Evolutionary conservation across 2,329 filamentous ascomycete species (phyloP).

Genomic region (Neoascochyta sp.): DNA sequence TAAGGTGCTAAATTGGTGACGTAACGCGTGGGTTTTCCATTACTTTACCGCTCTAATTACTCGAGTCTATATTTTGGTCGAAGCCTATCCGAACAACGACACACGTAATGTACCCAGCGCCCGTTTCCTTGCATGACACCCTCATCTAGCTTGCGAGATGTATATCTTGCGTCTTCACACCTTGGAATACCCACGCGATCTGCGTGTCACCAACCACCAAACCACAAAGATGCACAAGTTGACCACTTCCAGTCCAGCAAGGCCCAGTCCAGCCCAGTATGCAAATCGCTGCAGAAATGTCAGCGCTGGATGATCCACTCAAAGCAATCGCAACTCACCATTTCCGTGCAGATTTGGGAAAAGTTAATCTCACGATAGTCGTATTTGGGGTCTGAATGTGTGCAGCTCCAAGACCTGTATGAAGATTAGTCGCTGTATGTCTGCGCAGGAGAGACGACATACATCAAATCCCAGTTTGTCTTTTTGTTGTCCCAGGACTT

Average conservation of each 20-base stretch:
- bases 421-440: background rate
- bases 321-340: no score
- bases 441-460: background rate
- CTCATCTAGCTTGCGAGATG: no score
- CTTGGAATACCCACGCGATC: slow-evolving; percentile 12
- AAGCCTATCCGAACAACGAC: no score
- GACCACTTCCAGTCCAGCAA: slow-evolving; percentile 14
- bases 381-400: slow-evolving; percentile 7
- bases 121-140: no score
- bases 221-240: slow-evolving; percentile 14
- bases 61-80: no score
- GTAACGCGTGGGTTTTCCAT: no score
- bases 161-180: slow-evolving; percentile 2
- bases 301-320: slow-evolving; percentile 1
- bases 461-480: slow-evolving; percentile 20
- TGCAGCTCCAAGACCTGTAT: slow-evolving; percentile 17
- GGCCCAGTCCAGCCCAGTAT: slow-evolving; percentile 15
- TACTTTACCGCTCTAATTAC: no score
- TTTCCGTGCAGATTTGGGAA: slow-evolving; percentile 11
- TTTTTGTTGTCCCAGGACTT: slow-evolving; percentile 18
- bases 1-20: no score
- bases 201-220: slow-evolving; percentile 12
- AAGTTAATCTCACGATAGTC: slow-evolving; percentile 15
- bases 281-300: slow-evolving; percentile 10
- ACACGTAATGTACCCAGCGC: no score